Base-by-base conservation (phyloP, 2,329 filamentous ascomycete genomes). In the Pseudocercospora fuligena region DNA sequence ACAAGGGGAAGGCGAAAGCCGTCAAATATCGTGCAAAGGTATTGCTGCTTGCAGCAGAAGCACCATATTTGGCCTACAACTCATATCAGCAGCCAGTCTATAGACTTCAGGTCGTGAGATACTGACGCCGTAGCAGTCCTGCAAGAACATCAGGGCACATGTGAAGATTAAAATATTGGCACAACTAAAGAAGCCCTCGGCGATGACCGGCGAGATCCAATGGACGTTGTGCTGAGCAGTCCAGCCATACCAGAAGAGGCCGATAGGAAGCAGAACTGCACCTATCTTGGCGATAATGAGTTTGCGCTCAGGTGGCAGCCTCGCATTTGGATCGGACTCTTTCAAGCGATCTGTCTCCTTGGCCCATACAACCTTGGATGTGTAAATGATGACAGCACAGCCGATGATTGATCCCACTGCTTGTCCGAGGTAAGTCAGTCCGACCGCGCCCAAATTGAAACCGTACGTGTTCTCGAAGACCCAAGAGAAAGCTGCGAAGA, bases 1-100 rank as follows among this genome's bases (percentile, higher is more conserved):
- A 82, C 16, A 82, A 68, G 6, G 79, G 79, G 62, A 81, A 81
- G 2, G 75, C 75, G 21, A 76, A 73, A 70, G 27, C 79, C 64
- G 51, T 29, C 25, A 29, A 16, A 27, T 54, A 54, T 14, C 51
- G 51, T 29, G 25, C 21, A 51, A 59, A 74, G 36, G 73, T 54
- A n/a, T 54, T 54, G 25, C 21, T 27, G 21, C 23, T 27, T 3
- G 23, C 21, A 27, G 51, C 51, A 27, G 23, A 27, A 8, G 51
- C 51, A 11, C 51, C 51, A 16, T 54, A 54, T 4, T 27, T 23
- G 8, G 51, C 51, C 47, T 51, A 9, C 5, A 12, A 25, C 9
- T 51, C 21, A 21, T 16, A 9, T 51, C 7, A 21, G 46, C 46
- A 12, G 5, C 14, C 36, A n/a, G 2, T 5, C 36, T 40, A 14